A percentile compares a stretch with the other conserved stretches of the same genome.
phyloP scores from a whole-genome alignment of 352 stramenopile genomes.

The Pythium pyrilobum region DNA sequence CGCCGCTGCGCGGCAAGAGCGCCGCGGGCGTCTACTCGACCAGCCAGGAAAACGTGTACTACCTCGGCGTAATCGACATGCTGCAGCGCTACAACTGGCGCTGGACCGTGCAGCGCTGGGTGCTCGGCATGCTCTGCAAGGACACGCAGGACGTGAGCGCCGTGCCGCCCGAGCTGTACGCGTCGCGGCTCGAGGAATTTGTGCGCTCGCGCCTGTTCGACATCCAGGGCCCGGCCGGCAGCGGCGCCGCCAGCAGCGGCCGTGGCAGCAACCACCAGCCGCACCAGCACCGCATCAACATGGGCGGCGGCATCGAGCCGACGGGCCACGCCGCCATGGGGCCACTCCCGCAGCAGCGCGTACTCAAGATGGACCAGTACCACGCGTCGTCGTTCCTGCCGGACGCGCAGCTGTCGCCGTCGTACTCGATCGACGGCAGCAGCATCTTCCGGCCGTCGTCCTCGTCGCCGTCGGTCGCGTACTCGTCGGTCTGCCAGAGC shows the following conservation, averaged over 20 bases:
- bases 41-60: constrained; percentile 60
- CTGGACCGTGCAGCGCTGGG: constrained; percentile 77
- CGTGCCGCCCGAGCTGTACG: constrained; percentile 66
- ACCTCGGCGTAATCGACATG: constrained; percentile 79
- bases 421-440: constrained; percentile 31
- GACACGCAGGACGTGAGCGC: constrained; percentile 79
- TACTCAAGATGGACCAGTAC: constrained; percentile 17
- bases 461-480: constrained; percentile 48
- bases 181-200: constrained; percentile 63
- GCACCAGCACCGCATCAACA: constrained; percentile 11
- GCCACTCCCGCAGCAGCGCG: neutral
- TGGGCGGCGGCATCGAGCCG: neutral
- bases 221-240: constrained; percentile 23
- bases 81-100: constrained; percentile 84
- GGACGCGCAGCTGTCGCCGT: constrained; percentile 41
- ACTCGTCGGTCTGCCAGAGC: constrained; percentile 60
- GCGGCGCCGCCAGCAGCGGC: neutral
- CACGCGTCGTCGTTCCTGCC: constrained; percentile 31
- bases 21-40: constrained; percentile 41
- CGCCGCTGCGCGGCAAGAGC: constrained; percentile 15
- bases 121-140: constrained; percentile 75
- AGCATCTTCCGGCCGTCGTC: constrained; percentile 33
- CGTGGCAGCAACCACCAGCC: constrained; percentile 13
- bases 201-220: constrained; percentile 68
- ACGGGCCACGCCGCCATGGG: neutral